Conservation (phyloP, 2,329 filamentous ascomycete species). For the Sclerotinia trifoliorum region DNA sequence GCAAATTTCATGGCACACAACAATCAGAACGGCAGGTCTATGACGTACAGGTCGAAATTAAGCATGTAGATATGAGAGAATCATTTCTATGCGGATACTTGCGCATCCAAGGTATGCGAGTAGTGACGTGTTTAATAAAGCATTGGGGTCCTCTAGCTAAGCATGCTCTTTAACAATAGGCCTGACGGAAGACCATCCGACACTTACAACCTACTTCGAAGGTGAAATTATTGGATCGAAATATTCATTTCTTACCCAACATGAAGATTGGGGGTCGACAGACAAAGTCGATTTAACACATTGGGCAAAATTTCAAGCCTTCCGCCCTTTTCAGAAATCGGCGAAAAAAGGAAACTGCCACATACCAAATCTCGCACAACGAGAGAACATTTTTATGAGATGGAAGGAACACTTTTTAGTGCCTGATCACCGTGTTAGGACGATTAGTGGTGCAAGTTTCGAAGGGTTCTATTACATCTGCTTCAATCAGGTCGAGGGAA, state of each 20-base stretch:
- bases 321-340: constrained; percentile 68
- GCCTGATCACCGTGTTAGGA: constrained; percentile 86
- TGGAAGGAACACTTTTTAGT: constrained; percentile 99
- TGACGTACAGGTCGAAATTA: constrained; percentile 94
- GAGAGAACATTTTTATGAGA: constrained; percentile 94
- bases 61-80: constrained; percentile 91
- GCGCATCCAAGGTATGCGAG: constrained; percentile 78
- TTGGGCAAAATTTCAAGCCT: constrained; percentile 87
- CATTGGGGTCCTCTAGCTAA: constrained; percentile 21
- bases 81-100: constrained; percentile 95
- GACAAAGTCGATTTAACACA: constrained; percentile 90
- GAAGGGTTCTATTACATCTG: constrained; percentile 99
- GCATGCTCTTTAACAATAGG: constrained; percentile 55
- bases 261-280: constrained; percentile 86
- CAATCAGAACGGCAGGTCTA: constrained; percentile 91
- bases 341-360: constrained; percentile 58
- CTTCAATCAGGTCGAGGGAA: constrained; percentile 88
- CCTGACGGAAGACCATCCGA: constrained; percentile 91
- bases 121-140: neutral
- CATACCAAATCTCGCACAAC: constrained; percentile 69
- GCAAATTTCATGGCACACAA: constrained; percentile 85
- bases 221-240: constrained; percentile 96
- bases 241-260: constrained; percentile 88
- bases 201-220: constrained; percentile 97
- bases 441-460: constrained; percentile 91